phyloP scores from a whole-genome alignment of 805 yeast genomes.

The Lipomyces anomalus region DNA sequence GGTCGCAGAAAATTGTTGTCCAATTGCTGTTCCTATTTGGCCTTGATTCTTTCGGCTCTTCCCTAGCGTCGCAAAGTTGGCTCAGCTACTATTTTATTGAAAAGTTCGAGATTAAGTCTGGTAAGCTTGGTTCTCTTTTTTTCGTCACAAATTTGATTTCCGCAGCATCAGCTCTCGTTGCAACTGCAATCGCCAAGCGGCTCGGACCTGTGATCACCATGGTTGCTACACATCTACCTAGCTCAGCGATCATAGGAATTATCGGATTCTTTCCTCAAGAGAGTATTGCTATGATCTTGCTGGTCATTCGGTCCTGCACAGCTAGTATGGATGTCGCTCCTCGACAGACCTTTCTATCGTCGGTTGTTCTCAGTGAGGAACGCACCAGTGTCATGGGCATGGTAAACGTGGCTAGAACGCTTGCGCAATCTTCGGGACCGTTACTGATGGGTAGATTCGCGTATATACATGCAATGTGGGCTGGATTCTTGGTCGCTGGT shows the following conservation, averaged over 20 bases:
- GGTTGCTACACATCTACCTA: constrained; percentile 67
- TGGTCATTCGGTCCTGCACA: constrained; percentile 55
- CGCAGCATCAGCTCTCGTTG: constrained; percentile 67
- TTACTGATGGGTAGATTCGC: constrained; percentile 72
- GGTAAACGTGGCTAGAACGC: constrained; percentile 79
- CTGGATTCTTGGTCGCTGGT: constrained; percentile 34
- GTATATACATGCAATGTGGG: constrained; percentile 30
- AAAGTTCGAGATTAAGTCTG: constrained; percentile 48
- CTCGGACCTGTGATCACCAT: constrained; percentile 80
- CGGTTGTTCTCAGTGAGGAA: constrained; percentile 56
- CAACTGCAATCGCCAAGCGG: constrained; percentile 58
- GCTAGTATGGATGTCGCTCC: constrained; percentile 90
- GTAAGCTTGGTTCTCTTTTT: constrained; percentile 60
- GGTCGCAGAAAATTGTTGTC: constrained; percentile 23
- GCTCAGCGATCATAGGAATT: constrained; percentile 55
- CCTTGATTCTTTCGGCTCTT: constrained; percentile 81
- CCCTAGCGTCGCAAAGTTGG: constrained; percentile 86
- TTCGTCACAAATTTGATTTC: constrained; percentile 58
- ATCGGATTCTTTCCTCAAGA: constrained; percentile 44
- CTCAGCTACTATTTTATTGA: constrained; percentile 70
- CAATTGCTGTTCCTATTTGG: constrained; percentile 45
- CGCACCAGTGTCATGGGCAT: constrained; percentile 75
- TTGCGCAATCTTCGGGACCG: constrained; percentile 81
- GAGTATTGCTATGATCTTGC: constrained; percentile 45
- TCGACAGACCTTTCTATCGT: constrained; percentile 70